phyloP scores from a whole-genome alignment of 495 filamentous ascomycete genomes.

The Mytilinidion resinicola region DNA sequence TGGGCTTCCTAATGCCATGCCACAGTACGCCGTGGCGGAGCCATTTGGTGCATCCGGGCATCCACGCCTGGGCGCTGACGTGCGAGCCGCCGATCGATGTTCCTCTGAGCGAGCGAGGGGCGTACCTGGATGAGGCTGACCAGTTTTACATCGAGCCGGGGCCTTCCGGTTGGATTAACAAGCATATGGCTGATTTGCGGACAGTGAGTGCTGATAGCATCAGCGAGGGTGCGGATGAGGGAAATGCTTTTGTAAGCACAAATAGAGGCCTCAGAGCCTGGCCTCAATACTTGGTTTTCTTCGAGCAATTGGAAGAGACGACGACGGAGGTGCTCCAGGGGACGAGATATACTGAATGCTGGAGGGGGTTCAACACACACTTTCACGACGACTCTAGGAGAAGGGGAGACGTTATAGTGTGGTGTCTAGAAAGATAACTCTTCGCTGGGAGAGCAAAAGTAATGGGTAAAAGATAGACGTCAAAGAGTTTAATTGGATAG shows the following conservation, averaged over 20 bases:
- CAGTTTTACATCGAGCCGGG: conserved; percentile 62
- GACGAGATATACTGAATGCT: conserved; percentile 60
- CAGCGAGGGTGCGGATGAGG: conserved; percentile 18
- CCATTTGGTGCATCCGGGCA: conserved; percentile 65
- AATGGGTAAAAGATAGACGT: neutral
- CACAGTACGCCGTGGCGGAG: conserved; percentile 97
- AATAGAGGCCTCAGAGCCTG: conserved; percentile 35
- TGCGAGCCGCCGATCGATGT: conserved; percentile 83
- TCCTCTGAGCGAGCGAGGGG: conserved; percentile 46
- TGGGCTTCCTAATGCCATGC: conserved; percentile 92
- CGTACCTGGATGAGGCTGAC: conserved; percentile 84
- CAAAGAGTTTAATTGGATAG: neutral
- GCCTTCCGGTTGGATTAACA: conserved; percentile 53
- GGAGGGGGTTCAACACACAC: conserved; percentile 70
- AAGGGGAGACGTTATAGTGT: conserved; percentile 80
- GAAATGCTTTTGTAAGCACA: conserved; percentile 9
- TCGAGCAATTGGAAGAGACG: conserved; percentile 52
- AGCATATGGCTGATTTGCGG: conserved; percentile 40
- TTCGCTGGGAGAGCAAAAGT: neutral
- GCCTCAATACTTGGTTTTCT: conserved; percentile 62
- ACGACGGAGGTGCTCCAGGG: conserved; percentile 45
- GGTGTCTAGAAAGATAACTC: conserved; percentile 44
- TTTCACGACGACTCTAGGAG: conserved; percentile 87
- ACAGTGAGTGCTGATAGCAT: conserved; percentile 15
- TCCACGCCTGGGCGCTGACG: conserved; percentile 78